These are phyloP conservation scores for Penicillium bialowiezense DNA, from an alignment of 495 filamentous ascomycete species.

Conservation along the genomic window DNA sequence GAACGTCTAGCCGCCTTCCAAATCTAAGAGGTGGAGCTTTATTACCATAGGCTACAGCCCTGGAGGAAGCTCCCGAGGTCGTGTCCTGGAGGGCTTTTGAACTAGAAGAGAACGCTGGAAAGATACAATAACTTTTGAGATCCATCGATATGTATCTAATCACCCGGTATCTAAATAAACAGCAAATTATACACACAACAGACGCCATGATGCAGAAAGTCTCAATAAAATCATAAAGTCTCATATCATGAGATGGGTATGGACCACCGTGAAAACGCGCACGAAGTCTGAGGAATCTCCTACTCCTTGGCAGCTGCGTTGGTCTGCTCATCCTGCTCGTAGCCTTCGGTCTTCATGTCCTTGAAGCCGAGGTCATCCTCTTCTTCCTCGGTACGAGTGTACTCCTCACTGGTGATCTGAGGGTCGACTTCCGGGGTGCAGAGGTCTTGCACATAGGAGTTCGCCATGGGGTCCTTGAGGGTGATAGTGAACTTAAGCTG, in stretches of 20 bases:
- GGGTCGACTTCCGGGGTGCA: constrained; percentile 69
- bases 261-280: constrained; percentile 6
- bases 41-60: too few species aligned
- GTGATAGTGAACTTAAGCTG: constrained; percentile 81
- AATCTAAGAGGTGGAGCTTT: too few species aligned
- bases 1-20: too few species aligned
- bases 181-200: constrained; percentile 16
- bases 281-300: not conserved
- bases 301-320: constrained; percentile 14
- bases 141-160: constrained; percentile 14
- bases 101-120: too few species aligned
- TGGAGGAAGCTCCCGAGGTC: too few species aligned
- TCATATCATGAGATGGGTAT: constrained; percentile 30
- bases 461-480: constrained; percentile 83
- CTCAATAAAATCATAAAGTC: constrained; percentile 16
- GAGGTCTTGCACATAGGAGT: constrained; percentile 89
- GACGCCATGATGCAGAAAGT: constrained; percentile 23
- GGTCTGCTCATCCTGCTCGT: constrained; percentile 57
- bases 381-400: constrained; percentile 83
- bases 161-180: constrained; percentile 25
- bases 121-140: constrained; percentile 13
- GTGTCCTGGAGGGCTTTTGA: too few species aligned
- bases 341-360: constrained; percentile 91
- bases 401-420: constrained; percentile 79
- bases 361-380: constrained; percentile 84